These are phyloP conservation scores for Salisapilia sapeloensis DNA, from an alignment of 352 stramenopile species.

Conservation along the genomic window DNA sequence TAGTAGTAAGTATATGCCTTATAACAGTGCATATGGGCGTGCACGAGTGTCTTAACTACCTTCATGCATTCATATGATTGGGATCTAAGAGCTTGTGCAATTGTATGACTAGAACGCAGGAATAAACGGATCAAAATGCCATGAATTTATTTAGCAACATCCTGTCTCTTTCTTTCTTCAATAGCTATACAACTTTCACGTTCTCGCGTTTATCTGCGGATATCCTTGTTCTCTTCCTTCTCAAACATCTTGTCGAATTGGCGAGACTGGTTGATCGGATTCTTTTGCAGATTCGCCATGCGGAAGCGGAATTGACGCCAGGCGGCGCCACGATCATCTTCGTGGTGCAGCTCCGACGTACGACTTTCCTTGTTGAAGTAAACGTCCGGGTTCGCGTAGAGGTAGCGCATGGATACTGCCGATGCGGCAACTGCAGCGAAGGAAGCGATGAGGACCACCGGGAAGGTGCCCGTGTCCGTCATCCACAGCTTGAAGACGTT, in stretches of 20 bases:
- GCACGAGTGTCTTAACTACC: too few relatives aligned
- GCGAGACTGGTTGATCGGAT: slow-evolving; percentile 60
- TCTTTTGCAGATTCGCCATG: slow-evolving; percentile 42
- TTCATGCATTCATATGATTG: too few relatives aligned
- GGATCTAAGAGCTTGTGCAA: too few relatives aligned
- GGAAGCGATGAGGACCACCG: slow-evolving; percentile 25
- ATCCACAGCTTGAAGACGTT: slow-evolving; percentile 31
- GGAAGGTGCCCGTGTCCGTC: slow-evolving; percentile 40
- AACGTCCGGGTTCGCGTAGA: slow-evolving; percentile 38
- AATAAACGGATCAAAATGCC: too few relatives aligned
- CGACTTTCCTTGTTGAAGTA: slow-evolving; percentile 50
- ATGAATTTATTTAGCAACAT: too few relatives aligned
- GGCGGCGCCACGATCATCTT: slow-evolving; percentile 14
- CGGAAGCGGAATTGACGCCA: slow-evolving; percentile 52
- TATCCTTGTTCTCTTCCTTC: slow-evolving; percentile 29
- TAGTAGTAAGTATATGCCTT: too few relatives aligned
- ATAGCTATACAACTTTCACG: too few relatives aligned
- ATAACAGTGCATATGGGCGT: too few relatives aligned
- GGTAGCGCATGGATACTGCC: slow-evolving; percentile 17
- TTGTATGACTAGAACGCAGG: too few relatives aligned
- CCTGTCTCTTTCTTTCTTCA: too few relatives aligned
- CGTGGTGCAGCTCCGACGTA: slow-evolving; percentile 21
- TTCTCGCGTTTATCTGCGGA: slow-evolving; percentile 33
- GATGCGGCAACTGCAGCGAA: slow-evolving; percentile 14
- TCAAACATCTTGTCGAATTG: slow-evolving; percentile 38